Base-by-base conservation (phyloP, 2,329 filamentous ascomycete species). In the Pseudocercospora musae region DNA sequence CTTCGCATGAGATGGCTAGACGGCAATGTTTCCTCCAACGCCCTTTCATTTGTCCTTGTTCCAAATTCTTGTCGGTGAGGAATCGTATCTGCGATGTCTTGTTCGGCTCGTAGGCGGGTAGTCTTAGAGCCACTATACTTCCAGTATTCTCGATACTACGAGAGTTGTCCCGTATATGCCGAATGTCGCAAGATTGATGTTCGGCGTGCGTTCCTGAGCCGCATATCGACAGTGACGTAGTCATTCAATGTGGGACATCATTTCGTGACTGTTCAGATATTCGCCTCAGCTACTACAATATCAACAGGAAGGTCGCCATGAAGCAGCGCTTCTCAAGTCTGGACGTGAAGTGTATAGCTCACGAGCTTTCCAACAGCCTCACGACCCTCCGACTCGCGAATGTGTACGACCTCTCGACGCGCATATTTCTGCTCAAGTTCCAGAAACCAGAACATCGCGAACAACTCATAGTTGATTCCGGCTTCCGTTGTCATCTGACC, bases 371-470 rank as follows among this genome's bases (percentile, higher is more conserved):
- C 63, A 81, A 85, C 66, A 85, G 84, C 67, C 84, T 99, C 58
- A 86, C 89, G 62, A 86, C 87, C 62, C 83, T 98, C 65, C 90
- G 95, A 66, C 85, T 98, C 56, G 87, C 91, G 66, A 99, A 99
- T 75, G 89, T 97, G 75, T 98, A 99, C 80, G 95, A 99, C 76
- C 86, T 99, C 63, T 96, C 92, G 66, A 92, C 92, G 68, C 92
- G 94, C 74, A 97, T 98, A 73, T 91, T 98, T 73, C 87, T 98
- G 25, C 85, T 99, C 77, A 98, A 97, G 75, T 95, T 99, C 74
- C 88, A 92, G 59, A 96, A 95, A 76, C 92, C 94, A 48, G 89
- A 94, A 73, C 85, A 89, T 69, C 92, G 93, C 77, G 89, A 95
- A 74, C 94, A 98, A 76, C 83, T 99, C 27, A 82, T 99, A 57